Base-by-base conservation (phyloP, 192 early-diverging fungal genomes). In the Coemansia sp. region DNA sequence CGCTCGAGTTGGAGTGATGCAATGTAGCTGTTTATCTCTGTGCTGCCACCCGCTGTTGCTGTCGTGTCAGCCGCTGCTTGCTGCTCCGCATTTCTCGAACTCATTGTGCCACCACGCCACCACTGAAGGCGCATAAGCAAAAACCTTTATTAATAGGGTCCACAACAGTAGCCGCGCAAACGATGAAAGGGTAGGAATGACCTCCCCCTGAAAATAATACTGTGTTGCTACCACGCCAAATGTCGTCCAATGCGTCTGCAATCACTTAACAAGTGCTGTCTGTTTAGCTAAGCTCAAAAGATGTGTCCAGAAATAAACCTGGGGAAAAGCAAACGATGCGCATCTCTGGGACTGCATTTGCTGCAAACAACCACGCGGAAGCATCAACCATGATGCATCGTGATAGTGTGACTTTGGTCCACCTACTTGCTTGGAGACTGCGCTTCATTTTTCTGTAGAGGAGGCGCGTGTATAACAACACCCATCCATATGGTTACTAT, bases 1-100 rank as follows among this genome's bases (percentile, higher is more conserved):
- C 78, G 78, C 56, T 71, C 71, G 25, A 80, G 64, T 10, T 69
- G 71, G 49, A 80, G 32, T 47, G 78, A 80, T 7, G 63, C 54
- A 27, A 80, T 80, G 47, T 65, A 80, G 67, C 41, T 41, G 72
- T 60, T 56, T 22, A 78, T 65, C 18, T 31, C 53, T 10, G 23
- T 58, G 44, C 54, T 21, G 63, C 60, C 60, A 23, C 62, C 56
- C 6, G 55, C 34, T 12, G 30, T 22, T 0, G 56, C 21, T 23
- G 34, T 1, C n/a, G 22, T 41, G 22, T 18, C 21, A 30, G 21
- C 38, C 22, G 16, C 8, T n/a, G 49, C 52, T 48, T 53, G 41
- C 26, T 57, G 47, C 28, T 21, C 30, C 47, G 47, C 56, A 31
- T 48, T 26, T 12, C 32, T 30, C 48, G 60, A 25, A 61, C 21